Base-by-base conservation (phyloP, 1,139 yeast species). In the Chernovozyma aurita region DNA sequence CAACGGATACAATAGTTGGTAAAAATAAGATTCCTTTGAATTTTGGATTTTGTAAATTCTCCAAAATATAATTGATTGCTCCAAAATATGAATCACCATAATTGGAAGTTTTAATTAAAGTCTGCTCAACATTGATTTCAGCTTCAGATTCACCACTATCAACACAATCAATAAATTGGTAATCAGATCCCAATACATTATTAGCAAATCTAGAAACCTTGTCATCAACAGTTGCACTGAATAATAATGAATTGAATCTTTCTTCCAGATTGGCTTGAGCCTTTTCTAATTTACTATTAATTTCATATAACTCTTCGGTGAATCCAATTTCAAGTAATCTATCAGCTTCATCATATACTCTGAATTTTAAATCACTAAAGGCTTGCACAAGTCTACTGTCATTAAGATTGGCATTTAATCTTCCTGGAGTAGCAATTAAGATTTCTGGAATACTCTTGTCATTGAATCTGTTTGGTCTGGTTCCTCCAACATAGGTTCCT, bases 301-400 rank as follows among this genome's bases (percentile, higher is more conserved):
- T 82, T 30, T 67, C 61, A 39, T 71, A 68, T 41, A 87, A 63
- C 41, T 78, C 81, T 34, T 72, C 76, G 50, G 76, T 78, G 55
- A 87, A 87, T 12, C 94, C 94, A 43, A 77, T 79, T 55, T 83
- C 92, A 45, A 86, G 65, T 35, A 86, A 62, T 52, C 92, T 74
- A 59, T 86, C 95, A 33, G 96, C 95, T 65, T 88, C 97, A 58
- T 88, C 97, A 45, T 86, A 76, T 25, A 87, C 82, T 46, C 86
- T 70, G 48, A 80, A 76, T 41, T 73, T 70, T 36, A 90, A 64
- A 37, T 68, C 63, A 30, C 63, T 55, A 54, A 87, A 82, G 30
- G 70, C 67, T 18, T 59, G 57, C 14, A 71, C 62, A 40, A 78
- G 73, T 16, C 48, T 52, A 7, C 59, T 60, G 38, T 70, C 70